These are phyloP conservation scores for Microsporum audouinii DNA, from an alignment of 2,329 filamentous ascomycete genomes.

Conservation along the genomic window DNA sequence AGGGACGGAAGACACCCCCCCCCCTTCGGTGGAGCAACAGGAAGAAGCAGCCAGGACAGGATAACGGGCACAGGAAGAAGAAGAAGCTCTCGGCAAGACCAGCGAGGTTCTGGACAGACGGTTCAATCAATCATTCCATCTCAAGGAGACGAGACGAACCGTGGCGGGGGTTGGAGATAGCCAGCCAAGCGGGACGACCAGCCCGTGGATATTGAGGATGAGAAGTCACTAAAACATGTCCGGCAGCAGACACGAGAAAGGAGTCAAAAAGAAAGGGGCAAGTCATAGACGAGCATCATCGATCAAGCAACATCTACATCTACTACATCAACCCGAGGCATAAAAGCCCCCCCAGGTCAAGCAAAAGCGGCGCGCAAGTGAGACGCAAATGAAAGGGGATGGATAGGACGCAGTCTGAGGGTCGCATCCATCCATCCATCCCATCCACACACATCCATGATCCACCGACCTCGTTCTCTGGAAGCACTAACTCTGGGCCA, in stretches of 20 bases:
- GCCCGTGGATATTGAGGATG: not conserved
- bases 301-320: not conserved
- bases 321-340: not conserved
- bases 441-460: constrained; percentile 2
- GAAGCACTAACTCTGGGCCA: constrained; percentile 4
- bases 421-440: constrained; percentile 4
- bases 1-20: not conserved
- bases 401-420: constrained; percentile 2
- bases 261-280: constrained; percentile 2
- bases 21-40: not conserved
- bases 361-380: constrained; percentile 2
- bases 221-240: constrained; percentile 3
- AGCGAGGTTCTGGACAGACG: not conserved
- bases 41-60: not conserved
- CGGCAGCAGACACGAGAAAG: constrained; percentile 1
- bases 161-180: constrained; percentile 2
- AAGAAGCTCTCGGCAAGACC: constrained; percentile 2
- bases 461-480: constrained; percentile 2
- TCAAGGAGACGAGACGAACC: not conserved
- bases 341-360: not conserved
- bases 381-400: constrained; percentile 4
- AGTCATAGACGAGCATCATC: constrained; percentile 1
- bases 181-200: constrained; percentile 5
- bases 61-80: not conserved
- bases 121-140: not conserved